Evolutionary conservation across 2,329 filamentous ascomycete species (phyloP).

Genomic region (Lachnellula willkommii): DNA sequence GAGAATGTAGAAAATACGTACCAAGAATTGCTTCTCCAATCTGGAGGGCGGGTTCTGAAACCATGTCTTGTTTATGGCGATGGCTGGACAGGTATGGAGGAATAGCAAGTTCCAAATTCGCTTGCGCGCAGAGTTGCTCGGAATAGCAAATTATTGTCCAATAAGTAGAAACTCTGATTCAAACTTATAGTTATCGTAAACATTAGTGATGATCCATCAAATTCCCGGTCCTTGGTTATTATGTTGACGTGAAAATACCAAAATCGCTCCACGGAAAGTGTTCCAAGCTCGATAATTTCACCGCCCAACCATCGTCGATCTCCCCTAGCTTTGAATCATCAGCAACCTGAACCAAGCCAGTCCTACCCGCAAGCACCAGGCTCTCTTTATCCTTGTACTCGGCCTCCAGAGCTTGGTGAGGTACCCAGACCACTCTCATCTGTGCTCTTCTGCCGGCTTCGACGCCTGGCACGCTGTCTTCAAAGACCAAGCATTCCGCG

Average conservation of each 20-base stretch:
- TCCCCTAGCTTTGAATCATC: constrained; percentile 45
- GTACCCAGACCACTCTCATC: constrained; percentile 91
- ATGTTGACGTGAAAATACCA: constrained; percentile 16
- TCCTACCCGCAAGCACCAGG: constrained; percentile 69
- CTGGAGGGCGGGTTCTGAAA: no score
- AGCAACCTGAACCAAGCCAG: constrained; percentile 30
- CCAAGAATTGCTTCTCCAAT: no score
- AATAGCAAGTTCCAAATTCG: no score
- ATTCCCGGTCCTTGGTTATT: no score
- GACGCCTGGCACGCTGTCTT: constrained; percentile 89
- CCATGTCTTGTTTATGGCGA: no score
- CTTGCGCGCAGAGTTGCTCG: no score
- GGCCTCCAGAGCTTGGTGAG: constrained; percentile 70
- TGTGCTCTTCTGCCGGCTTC: constrained; percentile 86
- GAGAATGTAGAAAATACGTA: no score
- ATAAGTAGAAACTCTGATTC: no score
- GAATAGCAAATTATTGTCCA: no score
- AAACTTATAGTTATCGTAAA: no score
- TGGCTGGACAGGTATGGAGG: no score
- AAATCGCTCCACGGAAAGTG: constrained; percentile 36
- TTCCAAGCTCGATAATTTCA: constrained; percentile 33
- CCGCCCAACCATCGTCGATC: constrained; percentile 36
- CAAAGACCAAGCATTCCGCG: constrained; percentile 90
- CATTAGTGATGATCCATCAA: no score
- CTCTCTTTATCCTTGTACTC: constrained; percentile 72